These are phyloP conservation scores for Trichosanthes cucumerina DNA, from an alignment of 306 rosid genomes.

Conservation along the genomic window DNA sequence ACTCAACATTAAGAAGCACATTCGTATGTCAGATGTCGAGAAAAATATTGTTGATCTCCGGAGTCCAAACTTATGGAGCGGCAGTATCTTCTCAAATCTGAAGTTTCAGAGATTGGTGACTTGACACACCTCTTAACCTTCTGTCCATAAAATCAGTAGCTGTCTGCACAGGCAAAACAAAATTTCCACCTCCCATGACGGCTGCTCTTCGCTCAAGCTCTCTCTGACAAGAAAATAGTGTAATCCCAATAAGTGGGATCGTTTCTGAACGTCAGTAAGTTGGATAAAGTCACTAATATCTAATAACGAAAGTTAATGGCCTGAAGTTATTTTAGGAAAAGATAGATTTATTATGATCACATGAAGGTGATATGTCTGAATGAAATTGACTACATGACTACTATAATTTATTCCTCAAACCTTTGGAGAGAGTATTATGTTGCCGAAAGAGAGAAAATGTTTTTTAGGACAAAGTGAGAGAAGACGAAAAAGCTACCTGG, in stretches of 20 bases:
- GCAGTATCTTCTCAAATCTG: background rate
- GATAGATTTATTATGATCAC: background rate
- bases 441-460: background rate
- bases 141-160: slow-evolving; percentile 73
- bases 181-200: slow-evolving; percentile 80
- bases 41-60: background rate
- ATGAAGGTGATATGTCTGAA: background rate
- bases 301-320: background rate
- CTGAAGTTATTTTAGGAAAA: background rate
- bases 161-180: slow-evolving; percentile 84
- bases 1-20: background rate
- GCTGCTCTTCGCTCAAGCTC: slow-evolving; percentile 83
- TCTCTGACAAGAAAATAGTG: slow-evolving; percentile 28
- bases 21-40: background rate
- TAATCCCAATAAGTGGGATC: slow-evolving; percentile 13
- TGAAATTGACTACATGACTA: background rate
- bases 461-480: background rate
- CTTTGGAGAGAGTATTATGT: background rate
- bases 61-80: background rate
- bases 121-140: slow-evolving; percentile 50
- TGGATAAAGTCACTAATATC: background rate
- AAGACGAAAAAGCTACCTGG: slow-evolving; percentile 40
- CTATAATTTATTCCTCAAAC: background rate
- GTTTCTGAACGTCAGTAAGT: background rate
- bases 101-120: background rate